Evolutionary conservation across 805 yeast genomes (phyloP).

Genomic region (Debaryomyces prosopidis): DNA sequence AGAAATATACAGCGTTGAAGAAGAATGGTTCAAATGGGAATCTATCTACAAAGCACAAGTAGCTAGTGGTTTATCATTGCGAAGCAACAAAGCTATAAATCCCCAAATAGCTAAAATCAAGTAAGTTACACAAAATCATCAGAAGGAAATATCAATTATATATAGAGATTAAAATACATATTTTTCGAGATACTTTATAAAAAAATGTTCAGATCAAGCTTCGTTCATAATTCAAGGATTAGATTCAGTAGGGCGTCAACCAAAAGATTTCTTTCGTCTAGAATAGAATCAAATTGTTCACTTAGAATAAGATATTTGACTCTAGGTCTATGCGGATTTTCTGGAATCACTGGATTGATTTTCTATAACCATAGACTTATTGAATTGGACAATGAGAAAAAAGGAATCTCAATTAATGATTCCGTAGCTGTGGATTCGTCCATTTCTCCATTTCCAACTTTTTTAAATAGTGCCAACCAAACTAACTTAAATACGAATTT

Average conservation of each 20-base stretch:
- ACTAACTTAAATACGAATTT: conserved; percentile 35
- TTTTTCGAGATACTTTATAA: not conserved
- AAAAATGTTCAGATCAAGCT: not conserved
- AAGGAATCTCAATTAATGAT: conserved; percentile 7
- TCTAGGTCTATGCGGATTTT: not conserved
- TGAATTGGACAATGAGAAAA: conserved; percentile 2
- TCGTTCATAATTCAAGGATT: not conserved
- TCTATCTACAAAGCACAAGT: conserved; percentile 36
- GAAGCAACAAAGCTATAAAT: conserved; percentile 24
- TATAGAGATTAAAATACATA: not conserved
- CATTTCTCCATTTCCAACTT: conserved; percentile 49
- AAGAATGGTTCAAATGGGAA: conserved; percentile 40
- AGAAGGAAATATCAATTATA: not conserved
- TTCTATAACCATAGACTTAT: not conserved
- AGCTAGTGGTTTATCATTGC: conserved; percentile 37
- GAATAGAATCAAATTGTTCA: not conserved
- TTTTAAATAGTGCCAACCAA: conserved; percentile 12
- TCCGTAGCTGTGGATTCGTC: conserved; percentile 49
- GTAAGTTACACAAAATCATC: not conserved
- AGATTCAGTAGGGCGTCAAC: not conserved
- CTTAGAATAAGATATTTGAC: not conserved
- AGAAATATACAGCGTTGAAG: conserved; percentile 26
- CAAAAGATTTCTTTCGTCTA: not conserved
- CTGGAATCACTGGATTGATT: not conserved
- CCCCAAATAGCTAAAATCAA: conserved; percentile 15